Evolutionary conservation across 129 eudicot genomes (phyloP).

Genomic region (Centrapalus pauciflorus): DNA sequence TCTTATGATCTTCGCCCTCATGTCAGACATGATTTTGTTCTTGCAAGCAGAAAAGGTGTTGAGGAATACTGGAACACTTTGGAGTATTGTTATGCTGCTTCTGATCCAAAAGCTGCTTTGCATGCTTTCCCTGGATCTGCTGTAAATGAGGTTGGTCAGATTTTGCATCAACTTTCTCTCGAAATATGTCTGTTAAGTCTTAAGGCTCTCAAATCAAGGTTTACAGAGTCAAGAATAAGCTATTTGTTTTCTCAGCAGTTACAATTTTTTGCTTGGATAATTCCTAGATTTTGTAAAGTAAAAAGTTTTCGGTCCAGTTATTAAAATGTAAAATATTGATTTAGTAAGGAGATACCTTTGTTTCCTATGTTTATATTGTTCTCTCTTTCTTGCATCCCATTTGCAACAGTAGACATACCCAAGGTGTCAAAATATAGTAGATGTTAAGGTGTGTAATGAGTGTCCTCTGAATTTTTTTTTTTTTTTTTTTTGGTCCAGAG

Average conservation of each 20-base stretch:
- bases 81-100: slow-evolving; percentile 88
- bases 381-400: not conserved
- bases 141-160: slow-evolving; percentile 69
- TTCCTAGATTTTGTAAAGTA: not conserved
- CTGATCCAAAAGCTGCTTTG: slow-evolving; percentile 74
- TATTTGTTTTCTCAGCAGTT: no score
- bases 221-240: not conserved
- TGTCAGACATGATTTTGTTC: slow-evolving; percentile 84
- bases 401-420: no score
- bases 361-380: not conserved
- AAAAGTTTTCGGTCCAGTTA: not conserved
- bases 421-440: no score
- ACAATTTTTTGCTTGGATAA: not conserved
- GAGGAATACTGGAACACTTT: slow-evolving; percentile 92
- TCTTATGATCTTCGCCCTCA: slow-evolving; percentile 84
- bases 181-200: not conserved
- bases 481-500: no score
- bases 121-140: slow-evolving; percentile 91
- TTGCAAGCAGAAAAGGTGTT: slow-evolving; percentile 64
- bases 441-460: no score
- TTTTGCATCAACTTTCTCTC: not conserved
- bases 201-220: not conserved
- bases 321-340: not conserved
- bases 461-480: no score
- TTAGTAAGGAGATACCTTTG: not conserved